phyloP scores from a whole-genome alignment of 108 stramenopile genomes.

The Licmophora abbreviata region DNA sequence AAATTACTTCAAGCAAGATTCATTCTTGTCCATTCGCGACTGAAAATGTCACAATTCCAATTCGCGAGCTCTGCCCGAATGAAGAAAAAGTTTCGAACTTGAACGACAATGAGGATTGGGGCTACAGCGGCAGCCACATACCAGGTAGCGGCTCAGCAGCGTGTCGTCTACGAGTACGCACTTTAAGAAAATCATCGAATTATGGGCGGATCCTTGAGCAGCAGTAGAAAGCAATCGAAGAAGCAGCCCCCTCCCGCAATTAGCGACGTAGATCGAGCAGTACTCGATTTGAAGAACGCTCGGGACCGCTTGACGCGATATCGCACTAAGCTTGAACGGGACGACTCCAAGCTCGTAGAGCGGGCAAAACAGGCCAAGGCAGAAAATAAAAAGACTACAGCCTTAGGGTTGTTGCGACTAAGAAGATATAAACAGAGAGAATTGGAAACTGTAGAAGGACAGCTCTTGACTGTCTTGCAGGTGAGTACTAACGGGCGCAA shows the following conservation, averaged over 20 bases:
- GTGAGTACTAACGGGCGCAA: too few relatives aligned
- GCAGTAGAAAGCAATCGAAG: neutral
- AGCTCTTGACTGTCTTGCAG: constrained; percentile 72
- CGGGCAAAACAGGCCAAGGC: constrained; percentile 60
- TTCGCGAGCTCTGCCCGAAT: too few relatives aligned
- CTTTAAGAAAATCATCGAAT: too few relatives aligned
- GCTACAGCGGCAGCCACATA: too few relatives aligned
- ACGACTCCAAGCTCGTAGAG: constrained; percentile 47
- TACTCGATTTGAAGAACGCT: constrained; percentile 86
- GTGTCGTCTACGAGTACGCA: too few relatives aligned
- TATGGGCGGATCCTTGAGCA: constrained; percentile 7
- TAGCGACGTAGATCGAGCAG: constrained; percentile 70
- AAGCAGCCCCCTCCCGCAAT: constrained; percentile 16
- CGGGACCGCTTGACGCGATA: constrained; percentile 75
- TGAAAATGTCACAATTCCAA: too few relatives aligned
- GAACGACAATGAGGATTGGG: too few relatives aligned
- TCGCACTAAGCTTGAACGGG: constrained; percentile 49
- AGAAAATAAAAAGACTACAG: constrained; percentile 47
- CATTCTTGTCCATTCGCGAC: too few relatives aligned
- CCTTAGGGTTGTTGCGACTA: constrained; percentile 65
- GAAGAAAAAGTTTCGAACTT: too few relatives aligned
- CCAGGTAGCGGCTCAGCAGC: too few relatives aligned
- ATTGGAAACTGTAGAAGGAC: constrained; percentile 57
- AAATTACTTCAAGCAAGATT: too few relatives aligned
- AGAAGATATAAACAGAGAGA: constrained; percentile 69